Evolutionary conservation across 148 eudicot genomes (phyloP).

Genomic region (Rhododendron simsii): DNA sequence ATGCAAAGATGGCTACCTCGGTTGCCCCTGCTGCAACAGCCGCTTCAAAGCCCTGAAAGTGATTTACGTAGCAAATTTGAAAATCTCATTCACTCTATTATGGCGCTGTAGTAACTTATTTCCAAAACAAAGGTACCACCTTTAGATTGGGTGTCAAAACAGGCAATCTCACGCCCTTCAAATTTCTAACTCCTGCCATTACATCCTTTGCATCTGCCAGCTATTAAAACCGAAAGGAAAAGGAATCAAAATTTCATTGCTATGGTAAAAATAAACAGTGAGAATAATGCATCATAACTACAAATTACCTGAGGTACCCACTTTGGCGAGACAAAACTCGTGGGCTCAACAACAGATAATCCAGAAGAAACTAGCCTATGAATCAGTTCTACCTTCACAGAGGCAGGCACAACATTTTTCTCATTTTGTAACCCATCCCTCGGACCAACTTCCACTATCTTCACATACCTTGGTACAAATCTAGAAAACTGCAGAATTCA

Average conservation of each 20-base stretch:
- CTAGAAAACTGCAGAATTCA: slow-evolving; percentile 57
- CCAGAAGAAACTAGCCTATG: slow-evolving; percentile 83
- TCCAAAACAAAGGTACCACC: slow-evolving; percentile 31
- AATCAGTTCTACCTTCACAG: slow-evolving; percentile 82
- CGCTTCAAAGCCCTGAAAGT: slow-evolving; percentile 87
- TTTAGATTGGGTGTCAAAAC: slow-evolving; percentile 93
- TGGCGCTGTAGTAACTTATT: background rate
- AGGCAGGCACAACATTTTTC: slow-evolving; percentile 71
- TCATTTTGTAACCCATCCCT: slow-evolving; percentile 96
- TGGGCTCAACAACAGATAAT: slow-evolving; percentile 88
- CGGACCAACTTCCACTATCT: slow-evolving; percentile 96
- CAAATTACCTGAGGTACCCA: slow-evolving; percentile 93
- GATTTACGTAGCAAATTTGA: background rate
- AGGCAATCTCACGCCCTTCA: slow-evolving; percentile 61
- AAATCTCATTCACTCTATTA: background rate
- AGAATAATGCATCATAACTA: background rate
- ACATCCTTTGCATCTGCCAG: slow-evolving; percentile 91
- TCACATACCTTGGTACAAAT: slow-evolving; percentile 62
- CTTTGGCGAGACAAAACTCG: slow-evolving; percentile 96
- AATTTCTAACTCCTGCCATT: slow-evolving; percentile 50
- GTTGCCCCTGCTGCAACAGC: slow-evolving; percentile 92
- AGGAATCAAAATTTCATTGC: background rate
- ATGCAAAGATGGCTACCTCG: slow-evolving; percentile 97
- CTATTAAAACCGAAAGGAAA: slow-evolving; percentile 14
- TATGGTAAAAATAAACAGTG: background rate